Evolutionary conservation across 441 rosid species (phyloP), one percentile per base, ranked within the genome.

Genomic region (Euphorbia schlechtendalii): DNA sequence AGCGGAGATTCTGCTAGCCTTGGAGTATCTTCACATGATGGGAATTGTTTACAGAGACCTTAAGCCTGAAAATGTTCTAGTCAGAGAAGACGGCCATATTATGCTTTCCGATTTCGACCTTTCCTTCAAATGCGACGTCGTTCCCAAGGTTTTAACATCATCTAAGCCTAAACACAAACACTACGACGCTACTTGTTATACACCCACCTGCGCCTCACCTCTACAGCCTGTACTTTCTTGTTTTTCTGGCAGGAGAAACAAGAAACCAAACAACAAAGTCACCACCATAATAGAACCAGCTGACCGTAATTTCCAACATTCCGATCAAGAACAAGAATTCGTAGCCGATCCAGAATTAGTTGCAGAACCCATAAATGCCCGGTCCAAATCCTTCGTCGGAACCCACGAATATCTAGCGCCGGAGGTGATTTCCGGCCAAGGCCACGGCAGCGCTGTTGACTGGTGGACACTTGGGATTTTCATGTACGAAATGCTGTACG

Each of bases 391-490:
- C 2, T 90, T 92, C 56, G 98, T 92, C 0, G 98, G 97, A 18
- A 92, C 97, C n/a, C 86, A 92, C 70, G 98, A 92, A 68, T 92
- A 90, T 75, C 80, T 92, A 0, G 86, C 98, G 0, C 96, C 96
- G 28, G 98, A 92, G 71, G 83, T 92, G 28, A 83, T 92, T 21
- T 88, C 87, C 10, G 97, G 96, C 11, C 85, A 85, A 8, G 97
- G 97, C 5, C 98, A 90, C 75, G 97, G 88, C 66, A 82, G 89
- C 83, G 85, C 89, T 54, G 97, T 92, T 59, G 97, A 92, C 73
- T 92, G 97, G 98, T 90, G 98, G 96, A 89, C 96, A 4, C 76
- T 92, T 14, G 96, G 98, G n/a, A 79, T 92, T 53, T 71, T 92
- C 17, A 70, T 88, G 65, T 90, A 90, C 75, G 96, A 92, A 78